Conservation (phyloP, 257 asterid species). For the Agastache rugosa region DNA sequence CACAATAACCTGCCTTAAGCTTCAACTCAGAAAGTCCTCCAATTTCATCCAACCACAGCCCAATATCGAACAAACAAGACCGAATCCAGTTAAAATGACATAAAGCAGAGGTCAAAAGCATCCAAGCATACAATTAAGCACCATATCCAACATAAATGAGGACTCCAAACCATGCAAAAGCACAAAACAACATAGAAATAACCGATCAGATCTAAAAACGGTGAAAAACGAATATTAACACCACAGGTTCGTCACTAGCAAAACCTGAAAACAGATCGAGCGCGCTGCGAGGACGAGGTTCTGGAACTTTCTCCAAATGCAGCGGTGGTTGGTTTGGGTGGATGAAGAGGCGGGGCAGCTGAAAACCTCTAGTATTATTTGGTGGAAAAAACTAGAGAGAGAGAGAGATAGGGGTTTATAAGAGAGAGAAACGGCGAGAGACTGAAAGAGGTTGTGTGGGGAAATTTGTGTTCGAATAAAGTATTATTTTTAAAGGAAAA, state of each 20-base stretch:
- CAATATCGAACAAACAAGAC: neutral
- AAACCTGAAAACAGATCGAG: slow-evolving; percentile 46
- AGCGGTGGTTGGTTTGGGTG: slow-evolving; percentile 15
- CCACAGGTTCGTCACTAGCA: neutral
- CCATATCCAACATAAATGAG: neutral
- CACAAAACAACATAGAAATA: neutral
- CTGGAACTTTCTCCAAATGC: slow-evolving; percentile 29
- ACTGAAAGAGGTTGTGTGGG: slow-evolving; percentile 14
- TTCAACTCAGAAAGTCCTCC: neutral
- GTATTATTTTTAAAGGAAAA: neutral
- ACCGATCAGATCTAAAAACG: slow-evolving; percentile 43
- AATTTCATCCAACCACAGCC: neutral
- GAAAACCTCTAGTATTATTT: neutral
- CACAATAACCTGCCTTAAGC: neutral
- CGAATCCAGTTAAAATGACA: neutral
- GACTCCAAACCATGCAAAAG: slow-evolving; percentile 15
- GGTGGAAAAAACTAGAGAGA: neutral
- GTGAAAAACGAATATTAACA: neutral
- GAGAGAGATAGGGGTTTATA: slow-evolving; percentile 29
- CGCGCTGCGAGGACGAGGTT: slow-evolving; percentile 15
- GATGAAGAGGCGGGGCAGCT: slow-evolving; percentile 16
- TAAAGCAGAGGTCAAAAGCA: neutral
- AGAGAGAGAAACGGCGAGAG: slow-evolving; percentile 20
- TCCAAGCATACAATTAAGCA: neutral
- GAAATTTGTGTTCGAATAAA: slow-evolving; percentile 18